Conservation (phyloP, 805 yeast species). For the Schwanniomyces occidentalis region DNA sequence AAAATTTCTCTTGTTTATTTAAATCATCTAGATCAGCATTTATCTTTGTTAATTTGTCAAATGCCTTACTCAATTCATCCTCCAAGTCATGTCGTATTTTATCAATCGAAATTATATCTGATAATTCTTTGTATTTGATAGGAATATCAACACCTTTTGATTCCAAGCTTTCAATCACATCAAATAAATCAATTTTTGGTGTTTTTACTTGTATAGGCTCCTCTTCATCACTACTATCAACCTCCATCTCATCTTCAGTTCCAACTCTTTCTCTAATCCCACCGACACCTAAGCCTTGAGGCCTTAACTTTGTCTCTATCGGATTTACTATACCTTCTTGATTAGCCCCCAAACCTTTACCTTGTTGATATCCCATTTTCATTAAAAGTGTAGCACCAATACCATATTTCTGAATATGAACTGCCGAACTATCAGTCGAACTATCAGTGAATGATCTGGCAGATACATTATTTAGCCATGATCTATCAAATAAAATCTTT, state of each 20-base stretch:
- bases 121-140: constrained; percentile 28
- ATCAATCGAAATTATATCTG: constrained; percentile 20
- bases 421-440: not conserved
- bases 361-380: constrained; percentile 85
- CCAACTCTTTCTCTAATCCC: constrained; percentile 44
- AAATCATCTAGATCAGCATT: constrained; percentile 16
- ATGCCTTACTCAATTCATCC: constrained; percentile 13
- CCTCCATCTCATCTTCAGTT: constrained; percentile 15
- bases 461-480: too few species aligned
- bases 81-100: constrained; percentile 4
- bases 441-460: too few species aligned
- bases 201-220: constrained; percentile 6
- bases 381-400: constrained; percentile 78
- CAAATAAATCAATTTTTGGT: constrained; percentile 25
- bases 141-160: constrained; percentile 37
- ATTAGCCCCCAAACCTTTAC: constrained; percentile 78
- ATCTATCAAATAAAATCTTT: too few species aligned
- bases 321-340: constrained; percentile 81
- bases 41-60: constrained; percentile 13
- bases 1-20: constrained; percentile 7
- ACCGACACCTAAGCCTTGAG: constrained; percentile 75
- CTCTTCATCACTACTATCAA: constrained; percentile 24
- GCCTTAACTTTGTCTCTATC: constrained; percentile 65
- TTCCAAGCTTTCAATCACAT: constrained; percentile 38
- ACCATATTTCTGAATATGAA: constrained; percentile 52